Conservation (phyloP, 75 land plant genomes). For the Cryptomeria japonica region DNA sequence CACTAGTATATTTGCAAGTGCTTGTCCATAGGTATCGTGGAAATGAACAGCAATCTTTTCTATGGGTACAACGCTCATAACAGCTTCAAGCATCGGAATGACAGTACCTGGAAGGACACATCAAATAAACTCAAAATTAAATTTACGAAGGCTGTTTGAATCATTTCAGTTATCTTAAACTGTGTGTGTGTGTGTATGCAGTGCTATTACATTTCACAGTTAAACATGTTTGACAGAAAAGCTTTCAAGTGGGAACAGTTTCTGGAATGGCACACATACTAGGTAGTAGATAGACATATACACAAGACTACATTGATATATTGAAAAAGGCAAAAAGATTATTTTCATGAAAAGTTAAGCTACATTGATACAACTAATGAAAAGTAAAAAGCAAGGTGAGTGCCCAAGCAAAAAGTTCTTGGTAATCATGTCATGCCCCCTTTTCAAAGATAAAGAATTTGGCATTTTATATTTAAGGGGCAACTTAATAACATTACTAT, state of each 20-base stretch:
- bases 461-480: no score
- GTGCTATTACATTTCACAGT: background rate
- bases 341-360: background rate
- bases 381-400: background rate
- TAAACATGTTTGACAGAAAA: background rate
- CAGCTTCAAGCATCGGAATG: slow-evolving; percentile 94
- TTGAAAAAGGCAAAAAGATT: background rate
- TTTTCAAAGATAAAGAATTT: no score
- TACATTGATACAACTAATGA: background rate
- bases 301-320: background rate
- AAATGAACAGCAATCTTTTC: slow-evolving; percentile 98
- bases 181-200: background rate
- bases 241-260: background rate
- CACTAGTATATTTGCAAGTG: slow-evolving; percentile 84
- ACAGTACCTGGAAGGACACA: slow-evolving; percentile 62
- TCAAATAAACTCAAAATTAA: background rate
- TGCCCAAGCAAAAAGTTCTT: background rate
- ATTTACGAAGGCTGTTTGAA: background rate
- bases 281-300: background rate
- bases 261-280: background rate
- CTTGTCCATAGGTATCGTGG: slow-evolving; percentile 98
- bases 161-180: background rate
- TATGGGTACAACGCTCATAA: slow-evolving; percentile 83
- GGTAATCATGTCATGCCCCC: no score
- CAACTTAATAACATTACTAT: no score